These are phyloP conservation scores for Thielaviopsis ethacetica DNA, from an alignment of 2,329 filamentous ascomycete genomes.

Conservation along the genomic window DNA sequence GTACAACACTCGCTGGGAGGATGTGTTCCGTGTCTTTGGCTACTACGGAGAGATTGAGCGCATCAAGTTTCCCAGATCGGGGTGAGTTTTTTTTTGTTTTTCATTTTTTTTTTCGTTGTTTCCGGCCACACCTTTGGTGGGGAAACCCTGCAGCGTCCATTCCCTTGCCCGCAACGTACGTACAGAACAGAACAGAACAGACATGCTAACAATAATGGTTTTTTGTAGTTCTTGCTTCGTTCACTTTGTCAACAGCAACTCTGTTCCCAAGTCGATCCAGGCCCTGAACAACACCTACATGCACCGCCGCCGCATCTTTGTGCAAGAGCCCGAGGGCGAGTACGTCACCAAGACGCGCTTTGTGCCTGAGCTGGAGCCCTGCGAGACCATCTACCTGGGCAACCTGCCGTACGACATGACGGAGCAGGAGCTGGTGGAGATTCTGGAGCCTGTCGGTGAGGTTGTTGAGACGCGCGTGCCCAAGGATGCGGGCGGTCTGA, in stretches of 20 bases:
- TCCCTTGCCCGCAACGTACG: too few species aligned
- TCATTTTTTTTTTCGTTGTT: not conserved
- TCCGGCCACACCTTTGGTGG: not conserved
- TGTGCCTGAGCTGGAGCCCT: not conserved
- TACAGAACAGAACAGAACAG: not conserved
- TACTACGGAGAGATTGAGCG: conserved; percentile 12
- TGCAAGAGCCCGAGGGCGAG: conserved; percentile 2
- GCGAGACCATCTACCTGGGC: conserved; percentile 55
- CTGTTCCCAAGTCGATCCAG: conserved; percentile 4
- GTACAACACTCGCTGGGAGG: conserved; percentile 10
- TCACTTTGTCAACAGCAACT: conserved; percentile 5
- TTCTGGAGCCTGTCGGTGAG: conserved; percentile 56
- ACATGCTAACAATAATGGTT: not conserved
- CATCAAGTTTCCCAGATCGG: conserved; percentile 7
- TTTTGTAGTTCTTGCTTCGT: conserved; percentile 7
- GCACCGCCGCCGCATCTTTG: conserved; percentile 10
- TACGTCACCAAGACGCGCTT: not conserved
- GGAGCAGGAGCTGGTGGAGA: conserved; percentile 62
- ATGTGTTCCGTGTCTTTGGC: conserved; percentile 10
- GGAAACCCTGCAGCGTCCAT: not conserved
- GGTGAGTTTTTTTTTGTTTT: conserved; percentile 6
- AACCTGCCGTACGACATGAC: conserved; percentile 79
- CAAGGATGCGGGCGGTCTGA: conserved; percentile 64
- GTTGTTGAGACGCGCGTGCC: conserved; percentile 65
- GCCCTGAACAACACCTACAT: conserved; percentile 10